Percentiles rank a stretch among this genome's conserved stretches.
These are phyloP conservation scores for Colletotrichum musae DNA, from an alignment of 2,329 filamentous ascomycete genomes.

Conservation along the genomic window DNA sequence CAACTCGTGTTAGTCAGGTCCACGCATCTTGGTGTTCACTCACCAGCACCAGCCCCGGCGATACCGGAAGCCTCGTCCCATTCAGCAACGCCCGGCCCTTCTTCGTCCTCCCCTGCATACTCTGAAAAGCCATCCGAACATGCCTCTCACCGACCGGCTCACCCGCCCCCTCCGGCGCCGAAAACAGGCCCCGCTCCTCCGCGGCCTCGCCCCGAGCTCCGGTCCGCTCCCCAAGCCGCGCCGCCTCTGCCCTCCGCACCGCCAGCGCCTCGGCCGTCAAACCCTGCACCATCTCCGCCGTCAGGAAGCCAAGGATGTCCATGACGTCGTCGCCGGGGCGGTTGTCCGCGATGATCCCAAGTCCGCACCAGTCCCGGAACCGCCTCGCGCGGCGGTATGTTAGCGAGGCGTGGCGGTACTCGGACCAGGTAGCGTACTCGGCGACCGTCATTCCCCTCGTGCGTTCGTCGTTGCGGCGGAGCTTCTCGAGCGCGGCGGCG, in stretches of 20 bases:
- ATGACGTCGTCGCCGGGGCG: slow-evolving; percentile 41
- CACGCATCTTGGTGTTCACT: not conserved
- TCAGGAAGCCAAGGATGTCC: slow-evolving; percentile 44
- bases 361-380: slow-evolving; percentile 43
- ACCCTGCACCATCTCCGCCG: slow-evolving; percentile 43
- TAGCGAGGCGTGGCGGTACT: slow-evolving; percentile 44
- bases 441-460: slow-evolving; percentile 42
- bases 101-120: slow-evolving; percentile 4
- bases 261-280: slow-evolving; percentile 35
- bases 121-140: slow-evolving; percentile 25
- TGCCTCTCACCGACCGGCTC: slow-evolving; percentile 21
- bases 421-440: slow-evolving; percentile 45
- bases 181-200: slow-evolving; percentile 3
- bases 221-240: not conserved
- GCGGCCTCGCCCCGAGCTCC: not conserved
- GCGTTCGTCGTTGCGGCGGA: slow-evolving; percentile 39
- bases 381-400: slow-evolving; percentile 42
- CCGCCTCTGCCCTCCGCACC: slow-evolving; percentile 23
- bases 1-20: not conserved
- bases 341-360: slow-evolving; percentile 43
- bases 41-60: not conserved
- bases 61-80: not conserved
- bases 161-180: not conserved
- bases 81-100: slow-evolving; percentile 18
- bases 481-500: slow-evolving; percentile 38